Conservation (phyloP, 2,329 filamentous ascomycete species). For the Sporothrix dimorphospora region DNA sequence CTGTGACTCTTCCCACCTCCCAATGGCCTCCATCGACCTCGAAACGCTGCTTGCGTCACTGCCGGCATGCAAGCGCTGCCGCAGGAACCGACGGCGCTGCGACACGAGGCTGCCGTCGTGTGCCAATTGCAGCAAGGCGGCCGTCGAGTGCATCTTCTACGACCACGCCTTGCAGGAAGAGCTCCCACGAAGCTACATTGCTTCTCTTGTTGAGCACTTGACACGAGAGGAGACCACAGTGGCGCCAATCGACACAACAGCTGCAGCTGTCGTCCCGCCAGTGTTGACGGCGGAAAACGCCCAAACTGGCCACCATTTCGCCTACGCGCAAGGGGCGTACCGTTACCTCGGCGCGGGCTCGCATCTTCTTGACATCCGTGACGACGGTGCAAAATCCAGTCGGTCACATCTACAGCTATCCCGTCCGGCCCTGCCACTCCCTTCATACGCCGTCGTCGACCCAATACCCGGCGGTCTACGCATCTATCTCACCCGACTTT, state of each 20-base stretch:
- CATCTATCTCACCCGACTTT: background rate
- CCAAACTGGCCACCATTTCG: background rate
- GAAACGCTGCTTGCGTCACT: background rate
- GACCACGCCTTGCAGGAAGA: slow-evolving; percentile 26
- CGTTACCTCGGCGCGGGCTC: slow-evolving; percentile 18
- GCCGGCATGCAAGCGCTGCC: slow-evolving; percentile 25
- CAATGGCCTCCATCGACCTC: slow-evolving; percentile 5
- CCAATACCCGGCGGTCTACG: background rate
- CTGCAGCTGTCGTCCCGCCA: background rate
- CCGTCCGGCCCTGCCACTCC: background rate
- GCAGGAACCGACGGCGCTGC: slow-evolving; percentile 23
- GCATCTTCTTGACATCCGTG: background rate
- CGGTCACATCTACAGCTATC: background rate
- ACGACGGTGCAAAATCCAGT: background rate
- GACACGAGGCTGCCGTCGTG: slow-evolving; percentile 22
- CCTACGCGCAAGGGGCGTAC: slow-evolving; percentile 20
- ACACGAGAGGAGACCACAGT: background rate
- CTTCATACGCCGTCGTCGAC: background rate
- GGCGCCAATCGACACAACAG: background rate
- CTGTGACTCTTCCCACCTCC: background rate
- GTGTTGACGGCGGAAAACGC: background rate
- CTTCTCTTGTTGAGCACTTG: slow-evolving; percentile 20
- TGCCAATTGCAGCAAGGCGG: slow-evolving; percentile 21
- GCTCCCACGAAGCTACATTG: slow-evolving; percentile 25
- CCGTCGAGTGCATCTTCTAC: slow-evolving; percentile 26